Conservation (phyloP, 805 yeast species). For the Starmera amethionina region DNA sequence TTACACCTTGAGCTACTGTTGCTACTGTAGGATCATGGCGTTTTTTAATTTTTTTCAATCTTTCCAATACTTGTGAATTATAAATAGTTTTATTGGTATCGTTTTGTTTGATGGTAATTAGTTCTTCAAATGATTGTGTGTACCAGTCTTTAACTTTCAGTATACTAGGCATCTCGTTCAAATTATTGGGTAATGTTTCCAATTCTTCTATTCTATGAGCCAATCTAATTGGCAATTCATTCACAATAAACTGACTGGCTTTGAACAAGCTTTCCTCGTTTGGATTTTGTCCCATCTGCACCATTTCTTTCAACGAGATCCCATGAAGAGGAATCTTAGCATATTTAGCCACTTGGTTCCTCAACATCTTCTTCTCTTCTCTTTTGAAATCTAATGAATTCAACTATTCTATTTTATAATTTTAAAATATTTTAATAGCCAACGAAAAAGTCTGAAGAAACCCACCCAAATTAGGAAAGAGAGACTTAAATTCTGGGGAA, state of each 20-base stretch:
- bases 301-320: slow-evolving; percentile 81
- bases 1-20: slow-evolving; percentile 86
- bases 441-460: no score
- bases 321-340: slow-evolving; percentile 77
- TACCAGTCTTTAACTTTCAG: slow-evolving; percentile 79
- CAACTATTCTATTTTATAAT: no score
- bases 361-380: slow-evolving; percentile 4
- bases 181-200: slow-evolving; percentile 69
- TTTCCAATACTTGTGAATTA: slow-evolving; percentile 32
- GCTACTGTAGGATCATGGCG: slow-evolving; percentile 91
- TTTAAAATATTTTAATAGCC: no score
- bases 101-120: slow-evolving; percentile 27
- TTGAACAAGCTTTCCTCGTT: slow-evolving; percentile 69
- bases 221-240: slow-evolving; percentile 78
- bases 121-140: slow-evolving; percentile 80
- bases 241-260: slow-evolving; percentile 76
- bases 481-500: no score
- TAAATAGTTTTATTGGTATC: slow-evolving; percentile 47
- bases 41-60: slow-evolving; percentile 61
- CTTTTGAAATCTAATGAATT: no score
- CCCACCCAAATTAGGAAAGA: no score
- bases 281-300: slow-evolving; percentile 77
- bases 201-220: slow-evolving; percentile 82
- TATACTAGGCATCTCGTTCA: slow-evolving; percentile 66
- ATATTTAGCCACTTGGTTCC: slow-evolving; percentile 27